Evolutionary conservation across 2,329 filamentous ascomycete genomes (phyloP).

Genomic region (Stachybotrys echinatus): DNA sequence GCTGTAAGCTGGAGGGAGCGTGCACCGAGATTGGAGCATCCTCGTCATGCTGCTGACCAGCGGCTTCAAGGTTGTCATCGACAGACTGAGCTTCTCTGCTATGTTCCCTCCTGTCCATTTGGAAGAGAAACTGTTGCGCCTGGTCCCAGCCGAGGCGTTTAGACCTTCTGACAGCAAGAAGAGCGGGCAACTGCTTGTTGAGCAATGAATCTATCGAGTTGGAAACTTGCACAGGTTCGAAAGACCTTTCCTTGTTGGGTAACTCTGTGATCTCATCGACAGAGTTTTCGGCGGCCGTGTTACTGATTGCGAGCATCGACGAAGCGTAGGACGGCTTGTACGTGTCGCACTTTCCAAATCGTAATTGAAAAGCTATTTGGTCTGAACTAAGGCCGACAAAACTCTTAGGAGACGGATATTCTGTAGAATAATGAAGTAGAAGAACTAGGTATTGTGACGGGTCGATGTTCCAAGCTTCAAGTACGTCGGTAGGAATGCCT

Average conservation of each 20-base stretch:
- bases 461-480: conserved; percentile 71
- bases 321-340: conserved; percentile 65
- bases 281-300: not conserved
- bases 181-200: conserved; percentile 55
- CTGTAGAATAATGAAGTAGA: conserved; percentile 58
- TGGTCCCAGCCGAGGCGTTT: conserved; percentile 56
- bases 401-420: conserved; percentile 56
- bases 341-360: conserved; percentile 62
- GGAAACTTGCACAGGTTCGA: conserved; percentile 60
- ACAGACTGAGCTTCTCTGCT: not conserved
- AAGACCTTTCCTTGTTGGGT: conserved; percentile 12
- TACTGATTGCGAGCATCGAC: conserved; percentile 30
- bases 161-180: conserved; percentile 55
- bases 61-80: too few relatives aligned
- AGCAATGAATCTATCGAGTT: conserved; percentile 58
- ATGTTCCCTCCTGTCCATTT: conserved; percentile 7
- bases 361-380: conserved; percentile 42
- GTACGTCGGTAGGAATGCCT: conserved; percentile 66
- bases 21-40: conserved; percentile 4
- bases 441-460: conserved; percentile 66
- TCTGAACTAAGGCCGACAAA: conserved; percentile 36
- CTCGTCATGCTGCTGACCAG: not conserved
- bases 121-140: conserved; percentile 11
- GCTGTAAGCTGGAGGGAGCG: conserved; percentile 11
- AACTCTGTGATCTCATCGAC: too few relatives aligned